Percentiles rank a stretch among this genome's conserved stretches.
Conservation (phyloP, 2,329 filamentous ascomycete genomes). For the Ascosphaera pollenicola region DNA sequence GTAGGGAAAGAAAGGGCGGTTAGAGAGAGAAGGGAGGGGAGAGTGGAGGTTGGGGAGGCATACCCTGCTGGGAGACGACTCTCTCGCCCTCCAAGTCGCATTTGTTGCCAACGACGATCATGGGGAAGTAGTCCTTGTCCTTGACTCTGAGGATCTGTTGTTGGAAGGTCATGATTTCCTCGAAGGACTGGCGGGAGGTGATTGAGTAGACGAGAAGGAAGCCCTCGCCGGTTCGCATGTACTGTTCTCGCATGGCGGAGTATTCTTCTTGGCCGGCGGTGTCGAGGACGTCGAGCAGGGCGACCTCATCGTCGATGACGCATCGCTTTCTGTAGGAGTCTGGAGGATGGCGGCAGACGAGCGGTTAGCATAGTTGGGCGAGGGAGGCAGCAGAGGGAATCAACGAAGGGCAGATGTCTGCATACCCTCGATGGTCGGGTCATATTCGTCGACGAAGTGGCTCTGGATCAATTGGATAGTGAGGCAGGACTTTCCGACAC, state of each 20-base stretch:
- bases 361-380: background rate
- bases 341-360: background rate
- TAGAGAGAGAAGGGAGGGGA: background rate
- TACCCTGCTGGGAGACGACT: constrained; percentile 81
- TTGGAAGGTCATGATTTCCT: constrained; percentile 97
- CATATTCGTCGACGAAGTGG: constrained; percentile 88
- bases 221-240: constrained; percentile 94
- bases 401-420: too few relatives aligned
- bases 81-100: constrained; percentile 90
- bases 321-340: constrained; percentile 48
- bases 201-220: constrained; percentile 98
- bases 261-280: constrained; percentile 98
- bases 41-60: constrained; percentile 12
- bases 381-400: background rate
- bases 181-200: constrained; percentile 88
- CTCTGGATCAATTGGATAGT: constrained; percentile 56
- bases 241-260: constrained; percentile 87
- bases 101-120: constrained; percentile 98
- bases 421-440: constrained; percentile 38
- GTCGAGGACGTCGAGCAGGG: constrained; percentile 89
- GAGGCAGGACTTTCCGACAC: constrained; percentile 81
- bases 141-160: constrained; percentile 97
- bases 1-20: background rate
- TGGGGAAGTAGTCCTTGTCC: constrained; percentile 99
- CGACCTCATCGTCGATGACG: constrained; percentile 75